Base-by-base conservation (phyloP, 768 basidiomycete genomes). In the Neoboletus subvelutipes region DNA sequence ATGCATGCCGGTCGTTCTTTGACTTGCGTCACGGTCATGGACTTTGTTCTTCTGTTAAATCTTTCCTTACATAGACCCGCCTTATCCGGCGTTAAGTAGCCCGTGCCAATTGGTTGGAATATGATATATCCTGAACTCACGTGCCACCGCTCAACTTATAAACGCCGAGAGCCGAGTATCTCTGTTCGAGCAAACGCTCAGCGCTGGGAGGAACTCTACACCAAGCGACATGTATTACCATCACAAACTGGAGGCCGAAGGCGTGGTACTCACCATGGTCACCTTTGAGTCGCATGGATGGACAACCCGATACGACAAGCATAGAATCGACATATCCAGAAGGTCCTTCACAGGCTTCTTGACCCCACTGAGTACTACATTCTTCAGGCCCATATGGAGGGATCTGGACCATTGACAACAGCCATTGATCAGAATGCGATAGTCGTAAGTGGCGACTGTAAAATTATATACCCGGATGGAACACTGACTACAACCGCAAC, bases 61-160 rank as follows among this genome's bases (percentile, higher is more conserved):
- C 61, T 22, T 59, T 58, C 39, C 50, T 65, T 13, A 64, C 64
- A 3, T 28, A 5, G 26, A 26, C 2, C 26, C 26, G 7, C 4
- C 28, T 28, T 28, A 28, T 6, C 5, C 28, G 28, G 28, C 28
- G 28, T 28, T 28, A 26, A 26, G 26, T 26, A 26, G 26, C 26
- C 26, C 26, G 26, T 5, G 26, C n/a, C n/a, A n/a, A 26, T 26
- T 26, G 26, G 26, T 3, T 26, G 26, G 26, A 26, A 26, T 26
- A 26, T 5, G 26, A 26, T 26, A 26, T 26, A 26, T 28, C 28
- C 28, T 28, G 28, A 33, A 33, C 31, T 33, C 31, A 33, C 6
- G 31, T 31, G 31, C 9, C 31, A 28, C 4, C 5, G 28, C 5
- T 4, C 28, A 6, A 6, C 28, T 28, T 28, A 4, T 28, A n/a